Percentiles rank a stretch among this genome's conserved stretches.
Evolutionary conservation across 2,329 filamentous ascomycete species (phyloP).

Genomic region (Cadophora luteo-olivacea): DNA sequence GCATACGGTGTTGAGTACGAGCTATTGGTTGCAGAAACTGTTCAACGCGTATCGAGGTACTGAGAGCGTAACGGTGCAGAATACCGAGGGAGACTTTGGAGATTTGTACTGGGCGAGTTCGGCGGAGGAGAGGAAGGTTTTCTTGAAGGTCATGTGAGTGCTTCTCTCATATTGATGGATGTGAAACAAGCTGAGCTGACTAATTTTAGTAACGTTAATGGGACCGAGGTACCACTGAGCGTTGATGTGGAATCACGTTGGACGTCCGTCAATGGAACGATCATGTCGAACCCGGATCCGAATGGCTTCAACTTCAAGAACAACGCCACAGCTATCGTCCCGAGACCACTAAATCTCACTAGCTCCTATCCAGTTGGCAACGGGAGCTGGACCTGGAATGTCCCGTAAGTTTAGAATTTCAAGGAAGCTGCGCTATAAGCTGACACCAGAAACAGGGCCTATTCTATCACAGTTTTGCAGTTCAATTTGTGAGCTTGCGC

Average conservation of each 20-base stretch:
- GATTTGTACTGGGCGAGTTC: conserved; percentile 46
- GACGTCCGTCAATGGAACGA: conserved; percentile 34
- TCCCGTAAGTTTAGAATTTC: conserved; percentile 29
- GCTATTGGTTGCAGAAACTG: conserved; percentile 40
- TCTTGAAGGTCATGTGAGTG: conserved; percentile 37
- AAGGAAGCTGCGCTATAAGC: not conserved
- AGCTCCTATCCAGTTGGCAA: conserved; percentile 15
- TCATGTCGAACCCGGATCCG: conserved; percentile 30
- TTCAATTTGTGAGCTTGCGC: conserved; percentile 26
- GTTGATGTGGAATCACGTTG: conserved; percentile 30
- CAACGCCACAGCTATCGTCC: conserved; percentile 31
- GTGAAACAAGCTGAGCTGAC: not conserved
- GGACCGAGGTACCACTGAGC: conserved; percentile 25
- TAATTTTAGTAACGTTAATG: conserved; percentile 30
- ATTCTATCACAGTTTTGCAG: conserved; percentile 35
- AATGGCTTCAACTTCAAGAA: conserved; percentile 37
- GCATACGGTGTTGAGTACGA: conserved; percentile 34
- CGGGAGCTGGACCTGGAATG: conserved; percentile 33
- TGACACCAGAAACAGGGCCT: conserved; percentile 24
- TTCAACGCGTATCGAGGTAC: conserved; percentile 37
- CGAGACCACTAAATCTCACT: conserved; percentile 31
- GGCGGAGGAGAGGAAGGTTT: conserved; percentile 26
- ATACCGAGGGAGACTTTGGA: conserved; percentile 30
- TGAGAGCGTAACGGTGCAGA: conserved; percentile 34
- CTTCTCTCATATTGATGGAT: not conserved